These are phyloP conservation scores for Colletotrichum sidae DNA, from an alignment of 2,329 filamentous ascomycete genomes.

Conservation along the genomic window DNA sequence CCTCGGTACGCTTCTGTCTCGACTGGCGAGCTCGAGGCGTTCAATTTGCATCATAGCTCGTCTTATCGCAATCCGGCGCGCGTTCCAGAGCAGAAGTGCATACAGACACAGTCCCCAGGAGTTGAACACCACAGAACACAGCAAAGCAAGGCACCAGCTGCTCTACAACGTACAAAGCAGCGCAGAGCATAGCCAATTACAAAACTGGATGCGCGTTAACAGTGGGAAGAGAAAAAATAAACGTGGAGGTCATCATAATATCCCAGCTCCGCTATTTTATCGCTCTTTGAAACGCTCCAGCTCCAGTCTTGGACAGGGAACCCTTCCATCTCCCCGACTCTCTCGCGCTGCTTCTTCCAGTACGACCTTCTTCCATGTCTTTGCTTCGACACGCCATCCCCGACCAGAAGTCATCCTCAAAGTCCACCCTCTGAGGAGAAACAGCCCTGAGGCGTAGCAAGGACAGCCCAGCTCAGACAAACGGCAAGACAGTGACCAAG, in stretches of 20 bases:
- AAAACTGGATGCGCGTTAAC: not conserved
- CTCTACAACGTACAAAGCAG: no score
- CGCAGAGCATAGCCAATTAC: no score
- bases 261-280: slow-evolving; percentile 34
- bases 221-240: not conserved
- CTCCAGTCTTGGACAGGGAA: slow-evolving; percentile 36
- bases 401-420: slow-evolving; percentile 8
- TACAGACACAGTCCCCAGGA: not conserved
- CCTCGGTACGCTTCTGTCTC: slow-evolving; percentile 25
- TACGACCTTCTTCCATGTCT: slow-evolving; percentile 14
- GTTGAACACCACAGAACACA: not conserved
- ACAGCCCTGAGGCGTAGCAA: not conserved
- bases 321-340: slow-evolving; percentile 22
- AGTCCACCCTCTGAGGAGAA: not conserved
- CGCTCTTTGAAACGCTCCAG: slow-evolving; percentile 36
- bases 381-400: slow-evolving; percentile 31
- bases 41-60: slow-evolving; percentile 27
- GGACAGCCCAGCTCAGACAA: slow-evolving; percentile 7
- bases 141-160: not conserved
- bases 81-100: slow-evolving; percentile 14
- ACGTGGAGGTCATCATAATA: slow-evolving; percentile 35
- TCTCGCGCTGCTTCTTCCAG: slow-evolving; percentile 19
- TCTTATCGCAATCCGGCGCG: slow-evolving; percentile 28
- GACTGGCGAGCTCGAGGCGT: slow-evolving; percentile 20
- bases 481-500: not conserved